These are phyloP conservation scores for Cladosporium halotolerans DNA, from an alignment of 2,329 filamentous ascomycete species.

Conservation along the genomic window DNA sequence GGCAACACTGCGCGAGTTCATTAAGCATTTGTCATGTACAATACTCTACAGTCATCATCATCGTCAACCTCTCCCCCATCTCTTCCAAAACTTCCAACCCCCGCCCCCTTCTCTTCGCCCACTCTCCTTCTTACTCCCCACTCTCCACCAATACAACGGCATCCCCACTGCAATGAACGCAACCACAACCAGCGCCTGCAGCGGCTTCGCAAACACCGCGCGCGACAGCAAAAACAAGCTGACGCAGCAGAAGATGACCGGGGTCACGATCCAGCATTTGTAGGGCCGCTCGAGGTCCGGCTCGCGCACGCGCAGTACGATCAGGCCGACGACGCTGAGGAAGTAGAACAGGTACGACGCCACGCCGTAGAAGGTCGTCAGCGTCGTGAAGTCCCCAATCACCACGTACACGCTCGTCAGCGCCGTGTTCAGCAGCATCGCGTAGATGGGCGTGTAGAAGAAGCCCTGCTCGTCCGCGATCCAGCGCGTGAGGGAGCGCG, in stretches of 20 bases:
- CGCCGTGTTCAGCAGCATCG: conserved; percentile 71
- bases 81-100: conserved; percentile 39
- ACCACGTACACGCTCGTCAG: conserved; percentile 73
- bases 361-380: conserved; percentile 95
- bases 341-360: conserved; percentile 98
- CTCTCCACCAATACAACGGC: conserved; percentile 82
- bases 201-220: conserved; percentile 81
- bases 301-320: conserved; percentile 80
- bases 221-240: conserved; percentile 84
- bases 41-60: background rate
- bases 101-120: conserved; percentile 22
- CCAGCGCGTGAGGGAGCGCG: conserved; percentile 53
- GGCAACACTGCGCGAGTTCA: too few species aligned
- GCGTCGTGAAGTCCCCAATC: conserved; percentile 82
- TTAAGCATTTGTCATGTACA: background rate
- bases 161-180: conserved; percentile 77
- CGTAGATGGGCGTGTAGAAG: conserved; percentile 91
- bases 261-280: conserved; percentile 92
- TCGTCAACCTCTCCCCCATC: conserved; percentile 30
- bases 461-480: conserved; percentile 75
- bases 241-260: conserved; percentile 97
- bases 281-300: conserved; percentile 86
- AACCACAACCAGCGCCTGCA: conserved; percentile 83
- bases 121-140: conserved; percentile 51
- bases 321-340: conserved; percentile 84